Base-by-base conservation (phyloP, 768 basidiomycete species). In the Kwoniella shandongensis region DNA sequence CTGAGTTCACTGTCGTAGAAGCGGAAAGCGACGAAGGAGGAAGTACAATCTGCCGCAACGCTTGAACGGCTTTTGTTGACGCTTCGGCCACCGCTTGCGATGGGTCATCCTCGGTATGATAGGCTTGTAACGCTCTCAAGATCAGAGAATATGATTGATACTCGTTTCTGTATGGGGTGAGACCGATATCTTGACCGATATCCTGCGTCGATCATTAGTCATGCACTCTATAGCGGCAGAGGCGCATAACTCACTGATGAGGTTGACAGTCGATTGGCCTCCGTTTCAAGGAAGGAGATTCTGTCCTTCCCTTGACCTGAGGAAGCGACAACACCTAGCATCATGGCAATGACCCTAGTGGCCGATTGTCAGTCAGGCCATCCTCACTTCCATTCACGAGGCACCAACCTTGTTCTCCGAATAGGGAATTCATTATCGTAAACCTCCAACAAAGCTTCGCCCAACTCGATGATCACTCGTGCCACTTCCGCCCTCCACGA, bases 111-210 rank as follows among this genome's bases (percentile, higher is more conserved):
- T 77, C 79, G 13, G 51, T 29, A 23, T 83, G 82, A 74, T 91
- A 88, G 0, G 83, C 81, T 66, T 88, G 85, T 18, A 92, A 77
- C 0, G 86, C 84, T 42, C 84, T 77, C 85, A 86, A 88, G 23
- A 92, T 79, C 65, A 87, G 83, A 0, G 81, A 78, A 15, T 57
- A 47, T 38, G 57, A 45, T 38, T 78, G 80, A 64, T 86, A 84
- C 66, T 87, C 84, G 0, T 61, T 22, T 8, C 52, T 44, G 51
- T 77, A 76, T 2, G 47, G 55, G 0, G 57, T 57, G 1, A 81
- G 69, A 1, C 50, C 45, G 0, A 39, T 41, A 54, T 81, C 80
- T 2, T 65, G 51, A 3, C 70, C 76, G 6, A 59, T 35, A 12
- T 65, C 61, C 81, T 80, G 53, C 26, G n/a, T 22, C 13, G 10